phyloP scores from a whole-genome alignment of 768 basidiomycete genomes.

The Hericium erinaceus region DNA sequence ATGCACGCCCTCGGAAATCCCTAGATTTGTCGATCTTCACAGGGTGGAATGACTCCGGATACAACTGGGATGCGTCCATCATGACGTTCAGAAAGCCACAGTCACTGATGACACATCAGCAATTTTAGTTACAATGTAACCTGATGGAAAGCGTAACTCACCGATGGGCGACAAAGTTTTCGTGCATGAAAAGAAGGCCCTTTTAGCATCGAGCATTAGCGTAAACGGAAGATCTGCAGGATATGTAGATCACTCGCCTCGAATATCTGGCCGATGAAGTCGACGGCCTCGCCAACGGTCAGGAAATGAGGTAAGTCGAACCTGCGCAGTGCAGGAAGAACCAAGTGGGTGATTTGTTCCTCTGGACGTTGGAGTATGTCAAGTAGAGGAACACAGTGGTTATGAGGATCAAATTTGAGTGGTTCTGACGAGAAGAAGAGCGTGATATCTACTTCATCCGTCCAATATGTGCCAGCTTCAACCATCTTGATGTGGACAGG shows the following conservation, averaged over 20 bases:
- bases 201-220: not conserved
- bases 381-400: conserved; percentile 18
- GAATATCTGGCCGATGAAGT: conserved; percentile 25
- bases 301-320: conserved; percentile 22
- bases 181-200: conserved; percentile 7
- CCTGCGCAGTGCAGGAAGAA: conserved; percentile 23
- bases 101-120: not conserved
- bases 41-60: conserved; percentile 8
- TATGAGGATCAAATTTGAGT: conserved; percentile 15
- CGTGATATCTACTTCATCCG: not conserved
- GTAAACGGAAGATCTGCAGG: too few species aligned
- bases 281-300: conserved; percentile 27
- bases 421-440: not conserved
- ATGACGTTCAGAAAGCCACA: conserved; percentile 6
- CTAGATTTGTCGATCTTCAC: not conserved
- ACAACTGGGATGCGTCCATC: conserved; percentile 8
- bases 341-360: conserved; percentile 15
- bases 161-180: conserved; percentile 10
- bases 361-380: conserved; percentile 17
- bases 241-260: conserved; percentile 19
- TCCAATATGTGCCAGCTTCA: not conserved
- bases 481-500: not conserved
- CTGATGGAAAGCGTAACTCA: not conserved
- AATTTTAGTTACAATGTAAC: not conserved
- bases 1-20: conserved; percentile 4